Evolutionary conservation across 106 monocot species (phyloP), one percentile per base, ranked within the genome.

Genomic region (Dactylorhiza incarnata): DNA sequence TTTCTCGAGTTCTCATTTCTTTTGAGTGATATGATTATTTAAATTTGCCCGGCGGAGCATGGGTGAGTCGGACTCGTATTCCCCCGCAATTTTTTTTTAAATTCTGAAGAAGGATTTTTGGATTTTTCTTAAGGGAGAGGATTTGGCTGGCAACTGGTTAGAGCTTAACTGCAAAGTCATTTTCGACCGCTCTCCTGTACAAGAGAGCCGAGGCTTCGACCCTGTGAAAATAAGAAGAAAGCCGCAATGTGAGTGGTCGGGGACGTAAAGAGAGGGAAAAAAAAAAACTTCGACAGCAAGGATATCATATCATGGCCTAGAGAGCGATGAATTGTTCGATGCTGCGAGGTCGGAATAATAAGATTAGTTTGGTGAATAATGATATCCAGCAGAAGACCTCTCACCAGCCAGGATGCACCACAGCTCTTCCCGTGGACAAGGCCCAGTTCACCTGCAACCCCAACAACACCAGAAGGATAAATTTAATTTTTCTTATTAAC

Each of bases 151-250:
- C 29, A 29, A 29, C 11, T 49, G 47, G 49, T 86, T 84, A 86
- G 76, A 49, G 5, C 92, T 92, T 90, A 53, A 97, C 84, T 1
- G 86, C 74, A 80, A 97, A 97, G 46, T 97, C 91, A 3, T 78
- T 75, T 84, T 99, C 97, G 26, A 78, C 90, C 4, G 91, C 97
- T 13, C 97, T 83, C 55, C 94, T 76, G 37, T 99, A 99, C 68
- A 99, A 78, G 24, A 99, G 77, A 54, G 97, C 87, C 70, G 97
- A 99, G 37, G 97, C 94, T 81, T 99, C 97, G 5, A 99, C 91
- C 97, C 97, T 99, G 97, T 83, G 19, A 24, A 75, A 54, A 68
- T 2, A 62, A 56, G 9, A 76, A 49, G 37, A 45, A 65, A 68
- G 52, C 70, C 4, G 15, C 25, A 12, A 65, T 26, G 65, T 65